These are phyloP conservation scores for Tranzscheliella williamsii DNA, from an alignment of 1,284 basidiomycete genomes.

Conservation along the genomic window DNA sequence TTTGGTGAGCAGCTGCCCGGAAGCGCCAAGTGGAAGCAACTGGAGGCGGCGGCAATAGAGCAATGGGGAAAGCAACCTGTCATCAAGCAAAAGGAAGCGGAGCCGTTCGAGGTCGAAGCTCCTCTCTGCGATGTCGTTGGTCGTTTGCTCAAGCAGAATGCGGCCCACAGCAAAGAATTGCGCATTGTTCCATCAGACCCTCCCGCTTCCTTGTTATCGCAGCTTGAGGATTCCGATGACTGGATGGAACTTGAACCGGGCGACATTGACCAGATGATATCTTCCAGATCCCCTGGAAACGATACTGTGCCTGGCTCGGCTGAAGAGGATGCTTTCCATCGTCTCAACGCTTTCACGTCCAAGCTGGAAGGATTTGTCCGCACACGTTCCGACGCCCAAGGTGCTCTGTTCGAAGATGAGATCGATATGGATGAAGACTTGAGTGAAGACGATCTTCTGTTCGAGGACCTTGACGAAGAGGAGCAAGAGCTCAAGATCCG, in stretches of 20 bases:
- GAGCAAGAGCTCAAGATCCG: conserved; percentile 11
- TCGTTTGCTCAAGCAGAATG: too few species aligned
- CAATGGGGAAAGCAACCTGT: conserved; percentile 4
- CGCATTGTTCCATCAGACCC: not conserved
- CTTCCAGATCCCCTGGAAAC: not conserved
- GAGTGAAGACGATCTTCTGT: conserved; percentile 25
- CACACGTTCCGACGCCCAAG: conserved; percentile 44
- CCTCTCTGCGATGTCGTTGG: too few species aligned
- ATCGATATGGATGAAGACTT: conserved; percentile 28
- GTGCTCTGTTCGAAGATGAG: conserved; percentile 51
- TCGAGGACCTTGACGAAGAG: conserved; percentile 28
- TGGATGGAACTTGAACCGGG: conserved; percentile 38
- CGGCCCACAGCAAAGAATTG: not conserved
- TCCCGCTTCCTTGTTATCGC: not conserved
- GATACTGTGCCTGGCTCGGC: not conserved
- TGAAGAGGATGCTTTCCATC: conserved; percentile 17
- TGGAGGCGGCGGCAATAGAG: conserved; percentile 29
- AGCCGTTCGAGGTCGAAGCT: not conserved
- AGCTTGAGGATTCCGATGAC: conserved; percentile 42
- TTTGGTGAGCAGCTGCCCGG: conserved; percentile 44
- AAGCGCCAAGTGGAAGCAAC: conserved; percentile 45
- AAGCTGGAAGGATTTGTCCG: conserved; percentile 50
- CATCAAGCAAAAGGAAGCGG: not conserved
- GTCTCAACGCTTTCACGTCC: conserved; percentile 39
- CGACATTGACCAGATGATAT: conserved; percentile 36